Base-by-base conservation (phyloP, 1,139 yeast genomes). In the Yamadazyma dushanensis region DNA sequence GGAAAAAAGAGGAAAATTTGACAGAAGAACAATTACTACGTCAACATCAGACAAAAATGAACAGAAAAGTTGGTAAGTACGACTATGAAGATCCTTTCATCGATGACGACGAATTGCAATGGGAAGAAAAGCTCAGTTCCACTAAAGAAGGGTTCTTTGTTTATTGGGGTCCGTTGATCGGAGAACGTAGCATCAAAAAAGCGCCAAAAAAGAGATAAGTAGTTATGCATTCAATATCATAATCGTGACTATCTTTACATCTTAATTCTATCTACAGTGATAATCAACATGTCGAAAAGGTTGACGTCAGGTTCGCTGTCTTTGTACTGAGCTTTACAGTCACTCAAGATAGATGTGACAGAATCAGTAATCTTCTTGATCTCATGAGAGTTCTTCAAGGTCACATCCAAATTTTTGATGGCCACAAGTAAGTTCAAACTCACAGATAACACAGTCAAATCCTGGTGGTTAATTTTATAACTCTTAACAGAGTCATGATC, bases 111-210 rank as follows among this genome's bases (percentile, higher is more conserved):
- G 99, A 92, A 60, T 68, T 89, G 51, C 77, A 80, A 43, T 86
- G 94, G 86, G 97, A 92, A 58, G 97, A 90, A 56, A 94, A 86
- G 49, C 81, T 95, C 8, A 92, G 94, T 2, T 80, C 94, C 1
- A 89, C 96, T 0, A 85, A 86, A 47, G 97, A 92, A 53, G 98
- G 98, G 2, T 94, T 92, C 58, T 94, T 92, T 52, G 97, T 94
- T 1, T 94, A 83, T 57, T 87, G 90, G 70, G 99, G 99, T 0
- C 95, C 96, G 4, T 67, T 94, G 43, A 81, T 85, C 21, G 92
- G 84, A 39, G 94, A 84, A 45, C 46, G 71, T 38, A 51, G 39
- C 19, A 29, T 28, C 6, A 39, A 39, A 19, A 43, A 47, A 13
- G 38, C 50, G 1, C 27, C 34, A 11, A 51, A 53, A 26, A 46